Percentiles rank a stretch among this genome's conserved stretches.
These are phyloP conservation scores for Haematococcus sp. DNA, from an alignment of 139 green algal species.

Conservation along the genomic window DNA sequence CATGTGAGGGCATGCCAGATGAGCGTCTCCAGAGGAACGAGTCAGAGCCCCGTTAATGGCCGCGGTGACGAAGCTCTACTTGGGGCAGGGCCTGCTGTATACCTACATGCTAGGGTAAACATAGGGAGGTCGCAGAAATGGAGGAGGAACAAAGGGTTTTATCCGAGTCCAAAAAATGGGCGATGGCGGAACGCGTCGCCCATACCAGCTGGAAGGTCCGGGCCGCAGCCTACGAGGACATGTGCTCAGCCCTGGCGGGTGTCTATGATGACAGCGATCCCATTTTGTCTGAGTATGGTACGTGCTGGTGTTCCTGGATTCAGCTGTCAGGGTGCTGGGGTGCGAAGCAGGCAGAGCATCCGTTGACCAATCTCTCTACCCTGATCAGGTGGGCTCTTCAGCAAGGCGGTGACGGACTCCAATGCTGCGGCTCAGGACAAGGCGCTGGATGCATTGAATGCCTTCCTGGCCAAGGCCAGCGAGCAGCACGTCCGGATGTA, in stretches of 20 bases:
- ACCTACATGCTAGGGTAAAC: too few species aligned
- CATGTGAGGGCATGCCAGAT: too few species aligned
- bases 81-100: too few species aligned
- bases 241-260: constrained; percentile 48
- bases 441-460: constrained; percentile 76
- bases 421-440: constrained; percentile 92
- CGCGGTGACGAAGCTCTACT: too few species aligned
- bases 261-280: constrained; percentile 65
- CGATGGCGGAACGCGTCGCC: constrained; percentile 60
- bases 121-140: too few species aligned
- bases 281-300: constrained; percentile 46
- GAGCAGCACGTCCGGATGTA: constrained; percentile 53
- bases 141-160: constrained; percentile 13
- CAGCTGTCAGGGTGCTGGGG: background rate
- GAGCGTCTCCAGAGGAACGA: too few species aligned
- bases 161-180: constrained; percentile 18
- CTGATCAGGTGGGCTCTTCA: constrained; percentile 69
- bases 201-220: constrained; percentile 93
- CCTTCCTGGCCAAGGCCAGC: constrained; percentile 58
- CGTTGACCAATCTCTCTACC: constrained; percentile 4
- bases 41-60: too few species aligned
- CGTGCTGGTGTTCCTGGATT: background rate
- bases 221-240: constrained; percentile 73
- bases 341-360: background rate
- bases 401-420: constrained; percentile 76